Base-by-base conservation (phyloP, 2,329 filamentous ascomycete genomes). In the Pestalotiopsis sp. region DNA sequence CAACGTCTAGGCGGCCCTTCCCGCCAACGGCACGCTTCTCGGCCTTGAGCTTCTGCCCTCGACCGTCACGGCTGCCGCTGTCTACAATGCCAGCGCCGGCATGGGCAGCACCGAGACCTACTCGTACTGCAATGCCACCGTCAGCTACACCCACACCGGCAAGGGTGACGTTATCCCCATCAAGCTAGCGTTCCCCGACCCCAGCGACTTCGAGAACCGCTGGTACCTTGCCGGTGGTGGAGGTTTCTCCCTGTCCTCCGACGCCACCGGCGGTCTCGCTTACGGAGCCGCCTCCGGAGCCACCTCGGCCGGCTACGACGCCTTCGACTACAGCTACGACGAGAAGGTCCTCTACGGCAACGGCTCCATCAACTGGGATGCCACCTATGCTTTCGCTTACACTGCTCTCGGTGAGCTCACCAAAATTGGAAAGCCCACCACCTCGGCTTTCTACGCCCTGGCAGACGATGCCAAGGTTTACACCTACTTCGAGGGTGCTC, bases 401-500 rank as follows among this genome's bases (percentile, higher is more conserved):
- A 78, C 83, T 69, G 85, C 82, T 0, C 76, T 86, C 1, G 81
- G 82, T 58, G 86, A 88, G 74, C 81, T 87, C 79, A 84, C 81
- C 10, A 71, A 75, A 48, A 72, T 86, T 17, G 83, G 82, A 30
- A 85, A 85, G 71, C 74, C 77, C 1, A 67, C 86, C 30, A 78
- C 81, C 11, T 73, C 72, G 67, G 75, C 72, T 14, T 79, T 85
- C 66, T 86, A 81, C 73, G 72, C 70, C 26, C 20, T 71, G 20
- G 26, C 62, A 52, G 76, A 78, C 68, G 77, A 61, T 9, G 17
- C 58, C 14, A 61, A 61, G 26, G 14, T 86, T 63, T 83, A 82
- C 74, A 84, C 85, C 40, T 87, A 88, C 77, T 88, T 84, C 74
- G 73, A 81, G 69, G 82, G 82, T 85, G 82, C 71, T 83, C 81